A percentile compares a stretch with the other conserved stretches of the same genome.
These are phyloP conservation scores for Tylopilus sp. DNA, from an alignment of 1,284 basidiomycete species.

Conservation along the genomic window DNA sequence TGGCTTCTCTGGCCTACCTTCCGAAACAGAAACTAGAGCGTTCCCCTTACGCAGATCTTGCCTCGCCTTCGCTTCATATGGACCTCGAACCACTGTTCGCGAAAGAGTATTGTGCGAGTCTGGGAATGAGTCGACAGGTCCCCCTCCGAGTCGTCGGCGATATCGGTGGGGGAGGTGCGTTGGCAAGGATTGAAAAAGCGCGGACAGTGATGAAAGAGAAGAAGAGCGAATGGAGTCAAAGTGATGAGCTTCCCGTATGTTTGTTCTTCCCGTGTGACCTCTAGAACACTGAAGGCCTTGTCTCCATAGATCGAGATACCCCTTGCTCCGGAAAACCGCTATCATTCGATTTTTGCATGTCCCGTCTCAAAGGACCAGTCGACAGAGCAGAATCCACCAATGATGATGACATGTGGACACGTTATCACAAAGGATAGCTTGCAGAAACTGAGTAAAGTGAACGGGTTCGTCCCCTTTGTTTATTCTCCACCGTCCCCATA, in stretches of 20 bases:
- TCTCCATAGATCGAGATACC: slow-evolving; percentile 86
- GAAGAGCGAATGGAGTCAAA: slow-evolving; percentile 88
- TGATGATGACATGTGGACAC: slow-evolving; percentile 97
- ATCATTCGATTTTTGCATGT: slow-evolving; percentile 97
- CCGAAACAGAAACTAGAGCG: slow-evolving; percentile 59
- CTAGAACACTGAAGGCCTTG: slow-evolving; percentile 5
- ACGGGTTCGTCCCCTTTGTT: slow-evolving; percentile 60
- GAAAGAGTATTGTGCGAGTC: slow-evolving; percentile 84
- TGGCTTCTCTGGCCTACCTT: slow-evolving; percentile 73
- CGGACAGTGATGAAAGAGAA: slow-evolving; percentile 89
- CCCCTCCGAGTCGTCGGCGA: slow-evolving; percentile 86
- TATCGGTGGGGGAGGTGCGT: slow-evolving; percentile 85
- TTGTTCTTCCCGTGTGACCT: not conserved
- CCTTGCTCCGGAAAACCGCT: slow-evolving; percentile 79
- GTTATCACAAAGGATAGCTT: slow-evolving; percentile 89
- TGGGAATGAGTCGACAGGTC: slow-evolving; percentile 86
- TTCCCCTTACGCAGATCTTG: slow-evolving; percentile 77
- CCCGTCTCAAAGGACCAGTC: slow-evolving; percentile 98
- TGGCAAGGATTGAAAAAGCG: slow-evolving; percentile 90
- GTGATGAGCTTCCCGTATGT: slow-evolving; percentile 82
- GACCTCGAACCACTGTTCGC: slow-evolving; percentile 82
- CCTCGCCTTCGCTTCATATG: slow-evolving; percentile 64
- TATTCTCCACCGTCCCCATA: not conserved
- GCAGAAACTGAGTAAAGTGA: slow-evolving; percentile 80
- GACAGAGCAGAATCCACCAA: slow-evolving; percentile 90